Evolutionary conservation across 495 filamentous ascomycete genomes (phyloP), one percentile per base, ranked within the genome.

Genomic region (Penicillium ucsense): DNA sequence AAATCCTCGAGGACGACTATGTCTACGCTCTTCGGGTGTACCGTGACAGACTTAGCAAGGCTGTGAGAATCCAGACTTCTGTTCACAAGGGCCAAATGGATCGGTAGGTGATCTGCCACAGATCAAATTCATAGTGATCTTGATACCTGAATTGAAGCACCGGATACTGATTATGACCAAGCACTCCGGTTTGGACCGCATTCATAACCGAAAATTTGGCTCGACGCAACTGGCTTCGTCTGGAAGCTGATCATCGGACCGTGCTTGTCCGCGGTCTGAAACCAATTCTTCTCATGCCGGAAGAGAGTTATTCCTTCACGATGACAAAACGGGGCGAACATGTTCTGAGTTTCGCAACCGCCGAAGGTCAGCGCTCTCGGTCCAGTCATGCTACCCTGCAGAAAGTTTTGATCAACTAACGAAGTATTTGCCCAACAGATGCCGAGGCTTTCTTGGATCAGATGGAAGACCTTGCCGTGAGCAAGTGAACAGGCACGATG

Each of bases 11-110:
- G 43, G 84, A 87, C 52, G 71, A 70, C 5, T 86, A 75, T 49
- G 68, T 77, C 11, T 88, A 91, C 56, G 81, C 76, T 1, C 65
- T 94, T 29, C 81, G 86, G 31, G 72, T 94, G 3, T 88, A 78
- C 59, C 67, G 78, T 49, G 88, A 94, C 50, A 62, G 56, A 3
- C 66, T 75, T n/a, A 82, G 80, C 4, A 70, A 76, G 2, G 80
- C 81, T 9, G 65, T 88, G 3, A 57, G 80, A 34, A 61, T 83
- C 8, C 78, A 83, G 51, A 70, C 75, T 8, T 74, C 72, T 0
- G 57, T 75, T 31, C 65, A 67, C 44, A 55, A 57, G 34, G 68
- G 72, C 5, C 59, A 65, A 3, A 65, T 67, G 64, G 62, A 66
- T 45, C 59, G 60, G 71, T 74, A 61, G 51, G 51, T 32, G 41